Conservation (phyloP, 2,329 filamentous ascomycete species). For the Pestalotiopsis sp. region DNA sequence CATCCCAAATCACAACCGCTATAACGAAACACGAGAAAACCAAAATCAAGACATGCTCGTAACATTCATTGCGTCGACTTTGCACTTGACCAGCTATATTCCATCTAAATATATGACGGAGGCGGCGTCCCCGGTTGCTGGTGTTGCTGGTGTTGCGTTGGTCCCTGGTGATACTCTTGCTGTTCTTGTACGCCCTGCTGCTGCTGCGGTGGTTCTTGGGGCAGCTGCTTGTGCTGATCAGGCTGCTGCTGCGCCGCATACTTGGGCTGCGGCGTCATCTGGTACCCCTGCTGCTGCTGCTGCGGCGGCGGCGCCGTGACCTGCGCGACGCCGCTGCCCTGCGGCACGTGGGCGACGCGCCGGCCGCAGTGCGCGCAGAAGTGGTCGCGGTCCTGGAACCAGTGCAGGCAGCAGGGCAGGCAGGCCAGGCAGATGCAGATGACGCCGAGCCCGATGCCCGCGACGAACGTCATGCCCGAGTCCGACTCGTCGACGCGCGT, state of each 20-base stretch:
- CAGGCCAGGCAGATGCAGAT: constrained; percentile 13
- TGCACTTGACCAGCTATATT: too few species aligned
- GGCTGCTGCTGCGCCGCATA: constrained; percentile 6
- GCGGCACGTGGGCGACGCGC: constrained; percentile 10
- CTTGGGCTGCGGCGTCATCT: constrained; percentile 9
- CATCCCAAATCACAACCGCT: too few species aligned
- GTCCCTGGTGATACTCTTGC: background rate
- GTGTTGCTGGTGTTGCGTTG: background rate
- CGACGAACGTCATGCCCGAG: constrained; percentile 17
- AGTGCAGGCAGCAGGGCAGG: constrained; percentile 13
- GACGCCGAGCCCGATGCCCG: constrained; percentile 11
- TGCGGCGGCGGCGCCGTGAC: constrained; percentile 1
- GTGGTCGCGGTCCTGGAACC: constrained; percentile 15
- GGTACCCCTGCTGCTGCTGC: constrained; percentile 13
- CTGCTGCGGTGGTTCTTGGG: background rate
- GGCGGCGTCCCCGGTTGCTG: background rate
- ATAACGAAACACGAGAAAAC: too few species aligned
- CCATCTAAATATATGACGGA: background rate
- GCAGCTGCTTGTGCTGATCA: background rate
- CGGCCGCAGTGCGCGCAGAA: constrained; percentile 15
- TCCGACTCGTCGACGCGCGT: constrained; percentile 14
- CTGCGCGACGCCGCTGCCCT: constrained; percentile 11
- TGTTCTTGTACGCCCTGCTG: background rate
- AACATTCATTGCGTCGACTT: too few species aligned
- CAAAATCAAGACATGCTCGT: too few species aligned